phyloP scores from a whole-genome alignment of 768 basidiomycete species.

The Suillus variegatus region DNA sequence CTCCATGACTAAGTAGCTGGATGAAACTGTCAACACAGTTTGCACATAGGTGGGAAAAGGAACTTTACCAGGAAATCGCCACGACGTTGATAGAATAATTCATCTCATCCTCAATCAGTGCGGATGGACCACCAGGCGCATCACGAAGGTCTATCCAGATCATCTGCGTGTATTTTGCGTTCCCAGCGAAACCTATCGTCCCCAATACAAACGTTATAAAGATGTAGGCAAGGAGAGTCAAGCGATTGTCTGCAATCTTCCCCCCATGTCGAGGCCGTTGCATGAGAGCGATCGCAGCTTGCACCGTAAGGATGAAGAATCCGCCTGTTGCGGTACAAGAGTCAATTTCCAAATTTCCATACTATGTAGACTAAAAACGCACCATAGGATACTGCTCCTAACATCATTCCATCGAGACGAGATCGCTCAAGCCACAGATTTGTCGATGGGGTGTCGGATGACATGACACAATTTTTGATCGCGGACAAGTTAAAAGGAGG shows the following conservation, averaged over 20 bases:
- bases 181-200: slow-evolving; percentile 28
- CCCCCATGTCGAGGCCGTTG: slow-evolving; percentile 6
- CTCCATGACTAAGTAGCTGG: slow-evolving; percentile 30
- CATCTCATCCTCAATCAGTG: slow-evolving; percentile 19
- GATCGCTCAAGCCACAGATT: slow-evolving; percentile 4
- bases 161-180: slow-evolving; percentile 31
- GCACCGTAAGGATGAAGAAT: slow-evolving; percentile 21
- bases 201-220: slow-evolving; percentile 28
- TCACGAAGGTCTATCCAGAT: slow-evolving; percentile 34
- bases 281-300: slow-evolving; percentile 15
- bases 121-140: slow-evolving; percentile 13
- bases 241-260: slow-evolving; percentile 5
- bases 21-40: background rate
- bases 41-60: background rate
- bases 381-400: slow-evolving; percentile 13
- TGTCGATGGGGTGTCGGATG: background rate
- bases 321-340: slow-evolving; percentile 16
- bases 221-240: slow-evolving; percentile 20
- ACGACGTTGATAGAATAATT: slow-evolving; percentile 23
- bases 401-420: slow-evolving; percentile 9
- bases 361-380: background rate
- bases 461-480: background rate
- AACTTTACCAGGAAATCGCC: slow-evolving; percentile 20
- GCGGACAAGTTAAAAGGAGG: background rate
- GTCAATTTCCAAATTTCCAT: background rate